A percentile compares a stretch with the other conserved stretches of the same genome.
Evolutionary conservation across 2,329 filamentous ascomycete species (phyloP).

Genomic region (Fusarium sp.): DNA sequence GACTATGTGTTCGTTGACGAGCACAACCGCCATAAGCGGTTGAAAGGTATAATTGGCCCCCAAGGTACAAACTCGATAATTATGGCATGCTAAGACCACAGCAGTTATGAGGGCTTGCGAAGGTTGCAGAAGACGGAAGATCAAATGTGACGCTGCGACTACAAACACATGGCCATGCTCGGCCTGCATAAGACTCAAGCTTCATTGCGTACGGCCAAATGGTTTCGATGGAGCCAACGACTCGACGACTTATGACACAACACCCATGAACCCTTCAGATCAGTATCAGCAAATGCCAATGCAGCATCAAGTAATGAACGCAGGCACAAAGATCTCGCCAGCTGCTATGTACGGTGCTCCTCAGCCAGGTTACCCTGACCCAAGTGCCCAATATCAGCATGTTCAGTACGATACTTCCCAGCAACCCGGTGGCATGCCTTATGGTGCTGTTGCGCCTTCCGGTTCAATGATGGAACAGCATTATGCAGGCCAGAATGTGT

Average conservation of each 20-base stretch:
- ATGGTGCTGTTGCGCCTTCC: slow-evolving; percentile 60
- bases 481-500: slow-evolving; percentile 60
- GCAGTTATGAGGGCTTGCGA: slow-evolving; percentile 97
- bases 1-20: slow-evolving; percentile 99
- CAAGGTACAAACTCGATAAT: background rate
- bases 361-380: slow-evolving; percentile 59
- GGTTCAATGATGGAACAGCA: slow-evolving; percentile 61
- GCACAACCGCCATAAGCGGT: slow-evolving; percentile 95
- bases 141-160: slow-evolving; percentile 96
- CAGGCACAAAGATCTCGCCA: slow-evolving; percentile 51
- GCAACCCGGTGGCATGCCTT: slow-evolving; percentile 60
- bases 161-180: slow-evolving; percentile 98
- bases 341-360: slow-evolving; percentile 59
- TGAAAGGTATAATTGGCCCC: slow-evolving; percentile 76
- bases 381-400: slow-evolving; percentile 56
- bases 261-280: slow-evolving; percentile 44
- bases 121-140: slow-evolving; percentile 93
- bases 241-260: slow-evolving; percentile 47
- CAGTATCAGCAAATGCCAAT: slow-evolving; percentile 62
- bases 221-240: slow-evolving; percentile 66
- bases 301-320: slow-evolving; percentile 56
- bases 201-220: slow-evolving; percentile 91
- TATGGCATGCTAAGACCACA: slow-evolving; percentile 7
- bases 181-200: slow-evolving; percentile 88
- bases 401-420: slow-evolving; percentile 58